These are phyloP conservation scores for Paxillus ammoniavirescens DNA, from an alignment of 768 basidiomycete genomes.

Conservation along the genomic window DNA sequence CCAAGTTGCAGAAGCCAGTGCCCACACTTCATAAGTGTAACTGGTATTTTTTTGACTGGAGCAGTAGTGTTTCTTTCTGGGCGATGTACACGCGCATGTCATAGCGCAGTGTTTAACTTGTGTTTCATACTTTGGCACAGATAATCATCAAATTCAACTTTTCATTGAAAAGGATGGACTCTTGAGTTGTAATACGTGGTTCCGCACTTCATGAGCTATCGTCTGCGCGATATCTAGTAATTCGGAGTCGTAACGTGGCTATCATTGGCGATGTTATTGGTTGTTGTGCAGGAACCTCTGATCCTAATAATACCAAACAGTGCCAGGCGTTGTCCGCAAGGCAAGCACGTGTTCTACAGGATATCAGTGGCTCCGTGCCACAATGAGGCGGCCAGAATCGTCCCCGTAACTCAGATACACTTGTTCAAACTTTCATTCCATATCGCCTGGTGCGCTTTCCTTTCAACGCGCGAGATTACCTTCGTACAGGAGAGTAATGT, in stretches of 20 bases:
- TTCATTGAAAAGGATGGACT: no score
- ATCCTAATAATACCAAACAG: constrained; percentile 27
- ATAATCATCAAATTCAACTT: no score
- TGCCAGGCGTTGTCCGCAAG: constrained; percentile 29
- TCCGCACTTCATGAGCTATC: no score
- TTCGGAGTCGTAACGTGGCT: background rate
- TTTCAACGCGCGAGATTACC: constrained; percentile 3
- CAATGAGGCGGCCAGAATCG: constrained; percentile 7
- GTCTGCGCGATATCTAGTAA: no score
- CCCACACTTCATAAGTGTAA: no score
- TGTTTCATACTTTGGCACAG: no score
- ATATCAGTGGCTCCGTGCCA: constrained; percentile 25
- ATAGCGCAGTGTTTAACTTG: no score
- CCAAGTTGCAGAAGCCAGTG: no score
- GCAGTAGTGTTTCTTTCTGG: no score
- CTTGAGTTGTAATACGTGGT: no score
- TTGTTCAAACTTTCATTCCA: constrained; percentile 9
- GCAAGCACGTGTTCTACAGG: constrained; percentile 26
- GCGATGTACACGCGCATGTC: no score
- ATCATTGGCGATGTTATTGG: background rate
- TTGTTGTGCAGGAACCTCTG: constrained; percentile 11
- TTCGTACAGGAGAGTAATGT: constrained; percentile 22
- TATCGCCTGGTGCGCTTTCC: constrained; percentile 21
- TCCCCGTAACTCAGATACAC: constrained; percentile 19
- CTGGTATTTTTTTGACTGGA: no score